A percentile compares a stretch with the other conserved stretches of the same genome.
Evolutionary conservation across 1,284 basidiomycete species (phyloP).

Genomic region (Irpex rosettiformis): DNA sequence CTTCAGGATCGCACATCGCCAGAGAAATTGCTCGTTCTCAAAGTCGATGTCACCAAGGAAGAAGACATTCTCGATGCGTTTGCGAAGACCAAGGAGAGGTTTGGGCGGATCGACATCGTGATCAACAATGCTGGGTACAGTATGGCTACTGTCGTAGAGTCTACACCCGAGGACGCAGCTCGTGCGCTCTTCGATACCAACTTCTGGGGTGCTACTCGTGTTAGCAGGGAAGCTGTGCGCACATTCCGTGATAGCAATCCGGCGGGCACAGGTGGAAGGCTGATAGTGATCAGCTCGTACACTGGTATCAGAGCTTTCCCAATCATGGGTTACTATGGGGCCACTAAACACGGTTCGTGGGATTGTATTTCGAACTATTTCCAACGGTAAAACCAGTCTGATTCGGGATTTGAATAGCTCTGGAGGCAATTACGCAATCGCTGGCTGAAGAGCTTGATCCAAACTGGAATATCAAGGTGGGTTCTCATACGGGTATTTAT

Average conservation of each 20-base stretch:
- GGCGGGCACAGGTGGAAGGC: constrained; percentile 1
- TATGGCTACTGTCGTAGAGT: constrained; percentile 34
- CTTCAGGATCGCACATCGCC: constrained; percentile 19
- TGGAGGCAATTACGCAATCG: constrained; percentile 1
- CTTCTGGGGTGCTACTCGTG: constrained; percentile 36
- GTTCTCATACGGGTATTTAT: not conserved
- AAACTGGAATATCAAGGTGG: constrained; percentile 7
- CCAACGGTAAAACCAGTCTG: not conserved
- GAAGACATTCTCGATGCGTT: constrained; percentile 33
- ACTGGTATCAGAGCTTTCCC: constrained; percentile 23
- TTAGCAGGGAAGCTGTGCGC: constrained; percentile 31
- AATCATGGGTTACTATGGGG: constrained; percentile 28
- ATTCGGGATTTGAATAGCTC: not conserved
- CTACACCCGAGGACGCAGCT: constrained; percentile 27
- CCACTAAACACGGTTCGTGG: constrained; percentile 27
- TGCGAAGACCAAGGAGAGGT: constrained; percentile 26
- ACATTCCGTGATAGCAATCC: constrained; percentile 38
- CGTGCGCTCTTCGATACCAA: constrained; percentile 32
- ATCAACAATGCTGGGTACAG: constrained; percentile 39
- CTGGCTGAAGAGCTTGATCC: constrained; percentile 4
- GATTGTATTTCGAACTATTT: not conserved
- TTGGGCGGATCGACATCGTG: constrained; percentile 41
- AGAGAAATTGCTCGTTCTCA: constrained; percentile 31
- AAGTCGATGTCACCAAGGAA: constrained; percentile 36
- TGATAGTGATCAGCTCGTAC: not conserved